phyloP scores from a whole-genome alignment of 2,329 filamentous ascomycete genomes.

The Akanthomyces muscarius region DNA sequence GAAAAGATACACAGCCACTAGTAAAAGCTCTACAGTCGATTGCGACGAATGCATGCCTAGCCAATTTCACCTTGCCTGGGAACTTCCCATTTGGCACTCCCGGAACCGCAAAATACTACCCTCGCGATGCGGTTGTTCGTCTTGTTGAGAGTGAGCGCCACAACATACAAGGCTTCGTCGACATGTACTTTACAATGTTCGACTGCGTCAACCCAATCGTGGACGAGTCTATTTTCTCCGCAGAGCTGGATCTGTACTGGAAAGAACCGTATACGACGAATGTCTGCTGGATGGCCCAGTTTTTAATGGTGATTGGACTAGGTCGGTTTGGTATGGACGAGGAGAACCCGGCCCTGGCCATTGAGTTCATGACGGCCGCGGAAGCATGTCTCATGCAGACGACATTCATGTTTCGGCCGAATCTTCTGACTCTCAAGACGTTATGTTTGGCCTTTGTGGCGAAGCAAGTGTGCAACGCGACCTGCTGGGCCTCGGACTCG shows the following conservation, averaged over 20 bases:
- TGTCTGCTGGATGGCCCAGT: slow-evolving; percentile 32
- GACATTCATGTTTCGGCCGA: slow-evolving; percentile 36
- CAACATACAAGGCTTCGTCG: slow-evolving; percentile 27
- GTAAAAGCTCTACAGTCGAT: slow-evolving; percentile 29
- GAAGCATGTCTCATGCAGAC: slow-evolving; percentile 37
- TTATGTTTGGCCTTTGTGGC: slow-evolving; percentile 33
- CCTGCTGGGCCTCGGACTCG: slow-evolving; percentile 35
- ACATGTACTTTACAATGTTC: slow-evolving; percentile 30
- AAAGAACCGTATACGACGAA: slow-evolving; percentile 27
- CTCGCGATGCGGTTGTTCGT: slow-evolving; percentile 29
- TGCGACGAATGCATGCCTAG: slow-evolving; percentile 33
- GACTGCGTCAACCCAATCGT: slow-evolving; percentile 34
- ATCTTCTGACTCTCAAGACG: slow-evolving; percentile 29
- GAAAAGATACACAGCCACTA: slow-evolving; percentile 23
- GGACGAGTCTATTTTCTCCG: slow-evolving; percentile 28
- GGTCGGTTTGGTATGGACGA: slow-evolving; percentile 31
- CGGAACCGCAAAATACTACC: slow-evolving; percentile 31
- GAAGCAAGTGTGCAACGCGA: slow-evolving; percentile 35
- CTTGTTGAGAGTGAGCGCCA: slow-evolving; percentile 28
- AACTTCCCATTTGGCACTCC: slow-evolving; percentile 38
- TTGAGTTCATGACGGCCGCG: slow-evolving; percentile 34
- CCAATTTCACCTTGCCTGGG: slow-evolving; percentile 33
- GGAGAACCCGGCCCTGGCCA: slow-evolving; percentile 29
- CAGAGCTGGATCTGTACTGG: slow-evolving; percentile 32
- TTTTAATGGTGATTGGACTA: slow-evolving; percentile 34